Base-by-base conservation (phyloP, 129 eudicot genomes). In the Smallanthus sonchifolius region DNA sequence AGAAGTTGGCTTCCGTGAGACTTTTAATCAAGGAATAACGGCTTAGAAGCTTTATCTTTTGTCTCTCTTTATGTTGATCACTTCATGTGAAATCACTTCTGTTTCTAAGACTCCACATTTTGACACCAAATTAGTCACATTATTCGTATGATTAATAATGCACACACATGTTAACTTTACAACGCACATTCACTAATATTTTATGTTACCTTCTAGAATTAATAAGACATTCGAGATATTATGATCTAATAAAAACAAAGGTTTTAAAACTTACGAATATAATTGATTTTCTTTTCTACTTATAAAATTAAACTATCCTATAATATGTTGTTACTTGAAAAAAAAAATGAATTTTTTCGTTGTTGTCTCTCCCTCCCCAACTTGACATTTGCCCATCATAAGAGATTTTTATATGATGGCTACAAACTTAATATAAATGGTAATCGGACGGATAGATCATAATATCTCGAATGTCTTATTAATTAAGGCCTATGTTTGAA, bases 81-180 rank as follows among this genome's bases (percentile, higher is more conserved):
- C 66, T 61, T 61, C 67, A 61, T 34, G 67, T 61, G 67, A 4
- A 61, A 61, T 61, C 60, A 32, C 72, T 79, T 56, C 56, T 28
- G 3, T 61, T 77, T 69, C 70, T 64, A 67, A 56, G 55, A 42
- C 82, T 61, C 72, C 72, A 72, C 74, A 78, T 65, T 55, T 79
- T 72, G 35, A 79, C 72, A 43, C 74, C 60, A 65, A 64, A 66
- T 43, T 77, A 19, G 44, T 77, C 40, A 34, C 75, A 77, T 67
- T 34, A 77, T 67, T 34, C 36, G 6, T 60, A 14, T 68, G 42
- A 68, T 44, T n/a, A 32, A 39, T 72, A 67, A 76, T 61, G 64
- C 74, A 49, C 5, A 69, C 81, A 54, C 78, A 79, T 79, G 83
- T 2, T 54, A 54, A 24, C 78, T 72, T 79, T 79, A 79, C 63